Evolutionary conservation across 2,329 filamentous ascomycete species (phyloP), one percentile per base, ranked within the genome.

Genomic region (Beauveria sp.): DNA sequence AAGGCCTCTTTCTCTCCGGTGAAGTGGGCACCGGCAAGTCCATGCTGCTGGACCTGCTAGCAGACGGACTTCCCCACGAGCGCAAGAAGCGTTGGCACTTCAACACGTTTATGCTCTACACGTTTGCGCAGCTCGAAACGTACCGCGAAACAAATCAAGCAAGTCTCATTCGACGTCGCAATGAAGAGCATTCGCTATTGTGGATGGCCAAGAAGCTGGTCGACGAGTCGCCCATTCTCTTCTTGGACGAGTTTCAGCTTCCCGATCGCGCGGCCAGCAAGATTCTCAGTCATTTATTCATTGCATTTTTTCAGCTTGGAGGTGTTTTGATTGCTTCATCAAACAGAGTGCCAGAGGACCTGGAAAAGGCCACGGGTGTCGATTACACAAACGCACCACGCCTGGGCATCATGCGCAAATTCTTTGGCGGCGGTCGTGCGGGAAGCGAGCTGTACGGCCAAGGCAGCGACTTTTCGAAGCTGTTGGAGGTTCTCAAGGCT

Each of bases 11-110:
- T 69, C 79, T 94, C 0, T 90, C 91, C 28, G 90, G 90, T 7
- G 89, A 92, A 69, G 90, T 94, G 2, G 90, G 90, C 12, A 91
- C 88, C 0, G 90, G 90, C 16, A 94, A 94, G 71, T 89, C 85
- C 5, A 92, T 94, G 88, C 80, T 94, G n/a, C 80, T 92, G 16
- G 90, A 93, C 68, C 76, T 94, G 0, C 84, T 94, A n/a, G 88
- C 89, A 16, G 87, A 91, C 56, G 88, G 87, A 55, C 74, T 94
- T 4, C 90, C 90, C 1, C 91, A 85, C 18, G 77, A 80, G 50
- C 86, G 85, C 68, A 93, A 93, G 76, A 79, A 82, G 66, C 79
- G 89, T 63, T 92, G 88, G 85, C 90, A 93, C 70, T 94, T 92
- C 74, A 91, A 91, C 70, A 91, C 88, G 0, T 94, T 94, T 67